phyloP scores from a whole-genome alignment of 116 monocot species.

The Papilionanthe hybrid region DNA sequence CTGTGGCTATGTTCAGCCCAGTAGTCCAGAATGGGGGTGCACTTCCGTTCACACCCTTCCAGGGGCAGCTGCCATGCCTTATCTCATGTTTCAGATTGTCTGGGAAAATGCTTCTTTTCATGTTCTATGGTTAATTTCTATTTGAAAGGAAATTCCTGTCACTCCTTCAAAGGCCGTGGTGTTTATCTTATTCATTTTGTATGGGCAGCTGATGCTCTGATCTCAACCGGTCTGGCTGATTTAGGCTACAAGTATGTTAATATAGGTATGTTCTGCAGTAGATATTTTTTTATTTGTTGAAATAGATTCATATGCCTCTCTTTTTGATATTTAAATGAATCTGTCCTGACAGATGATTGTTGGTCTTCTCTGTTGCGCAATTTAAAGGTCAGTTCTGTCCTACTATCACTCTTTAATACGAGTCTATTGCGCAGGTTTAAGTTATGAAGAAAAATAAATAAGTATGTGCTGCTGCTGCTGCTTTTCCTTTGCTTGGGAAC shows the following conservation, averaged over 20 bases:
- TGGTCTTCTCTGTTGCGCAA: slow-evolving; percentile 64
- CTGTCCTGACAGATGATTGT: slow-evolving; percentile 78
- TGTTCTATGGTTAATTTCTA: not conserved
- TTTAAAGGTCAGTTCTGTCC: slow-evolving; percentile 39
- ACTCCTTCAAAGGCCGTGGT: not conserved
- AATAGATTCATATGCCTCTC: not conserved
- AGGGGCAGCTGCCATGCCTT: not conserved
- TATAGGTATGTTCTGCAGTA: slow-evolving; percentile 48
- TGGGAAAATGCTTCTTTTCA: not conserved
- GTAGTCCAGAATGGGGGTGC: not conserved
- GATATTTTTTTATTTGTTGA: not conserved
- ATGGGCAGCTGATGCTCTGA: slow-evolving; percentile 82
- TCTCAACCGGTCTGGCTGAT: slow-evolving; percentile 79
- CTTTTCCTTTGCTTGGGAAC: not conserved
- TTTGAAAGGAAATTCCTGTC: not conserved
- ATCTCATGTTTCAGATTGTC: not conserved
- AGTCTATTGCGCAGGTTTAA: not conserved
- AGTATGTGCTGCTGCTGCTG: not conserved
- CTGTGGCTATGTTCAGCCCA: not conserved
- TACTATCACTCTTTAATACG: not conserved
- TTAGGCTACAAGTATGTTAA: slow-evolving; percentile 84
- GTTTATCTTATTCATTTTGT: slow-evolving; percentile 9
- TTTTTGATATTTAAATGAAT: slow-evolving; percentile 4
- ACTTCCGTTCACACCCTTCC: not conserved
- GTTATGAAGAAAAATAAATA: not conserved